A percentile compares a stretch with the other conserved stretches of the same genome.
These are phyloP conservation scores for Euphrasia arctica DNA, from an alignment of 305 asterid genomes.

Conservation along the genomic window DNA sequence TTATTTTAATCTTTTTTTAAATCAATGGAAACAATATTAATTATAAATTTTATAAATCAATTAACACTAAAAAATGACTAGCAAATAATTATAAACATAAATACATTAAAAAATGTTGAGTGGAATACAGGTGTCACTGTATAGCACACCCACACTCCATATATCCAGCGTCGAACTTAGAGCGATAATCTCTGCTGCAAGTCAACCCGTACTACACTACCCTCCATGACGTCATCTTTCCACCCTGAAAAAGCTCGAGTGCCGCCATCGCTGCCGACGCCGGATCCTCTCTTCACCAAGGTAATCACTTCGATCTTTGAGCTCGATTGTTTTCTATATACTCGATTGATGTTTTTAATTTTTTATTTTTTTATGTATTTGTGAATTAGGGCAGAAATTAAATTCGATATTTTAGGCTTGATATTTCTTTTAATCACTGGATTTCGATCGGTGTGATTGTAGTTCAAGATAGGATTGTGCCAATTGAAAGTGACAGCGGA, in stretches of 20 bases:
- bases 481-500: slow-evolving; percentile 87
- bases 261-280: slow-evolving; percentile 54
- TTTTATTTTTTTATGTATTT: not conserved
- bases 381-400: not conserved
- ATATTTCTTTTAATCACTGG: not conserved
- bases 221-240: slow-evolving; percentile 60
- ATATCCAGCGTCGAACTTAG: too few relatives aligned
- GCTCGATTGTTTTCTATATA: not conserved
- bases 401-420: not conserved
- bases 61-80: too few relatives aligned
- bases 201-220: slow-evolving; percentile 5
- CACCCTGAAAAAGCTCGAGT: slow-evolving; percentile 70
- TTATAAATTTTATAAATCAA: too few relatives aligned
- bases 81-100: too few relatives aligned
- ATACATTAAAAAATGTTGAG: too few relatives aligned
- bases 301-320: slow-evolving; percentile 22
- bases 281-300: slow-evolving; percentile 67
- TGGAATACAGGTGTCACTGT: too few relatives aligned
- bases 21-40: too few relatives aligned
- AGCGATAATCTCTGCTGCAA: too few relatives aligned
- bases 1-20: too few relatives aligned
- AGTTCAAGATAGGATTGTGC: slow-evolving; percentile 88
- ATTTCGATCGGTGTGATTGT: slow-evolving; percentile 28
- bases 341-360: not conserved
- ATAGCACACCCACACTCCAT: too few relatives aligned